Evolutionary conservation across 2,329 filamentous ascomycete genomes (phyloP), one percentile per base, ranked within the genome.

Genomic region (Colletotrichum sp.): DNA sequence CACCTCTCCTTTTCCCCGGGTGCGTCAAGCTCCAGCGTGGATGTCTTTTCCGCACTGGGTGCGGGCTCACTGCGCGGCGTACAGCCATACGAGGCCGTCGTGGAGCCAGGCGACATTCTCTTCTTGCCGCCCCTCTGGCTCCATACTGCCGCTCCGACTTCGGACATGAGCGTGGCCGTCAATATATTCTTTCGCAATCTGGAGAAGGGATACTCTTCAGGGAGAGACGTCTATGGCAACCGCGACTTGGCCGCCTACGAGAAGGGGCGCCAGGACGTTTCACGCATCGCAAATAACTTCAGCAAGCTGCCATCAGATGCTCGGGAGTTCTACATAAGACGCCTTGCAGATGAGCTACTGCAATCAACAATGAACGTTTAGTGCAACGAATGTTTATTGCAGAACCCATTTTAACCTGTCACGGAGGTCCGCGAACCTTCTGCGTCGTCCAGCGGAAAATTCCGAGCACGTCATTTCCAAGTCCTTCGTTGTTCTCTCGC

Each of bases 191-290:
- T 98, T 86, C 92, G 92, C 59, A 93, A 93, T 77, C 87, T 97
- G 12, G 86, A 92, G 5, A 86, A 83, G 5, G 92, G 90, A 2
- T 97, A 97, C 82, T 92, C 95, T 1, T 83, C 89, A 1, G 95
- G 96, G 1, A 90, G 93, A 78, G 96, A 98, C 82, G 93, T 98
- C 0, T 98, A 98, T 81, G 96, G 95, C 2, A 98, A 98, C 81
- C 89, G 95, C 52, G 96, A 98, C 83, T 84, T 98, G 66, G 93
- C 94, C 52, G 94, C 93, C 2, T 98, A 98, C 82, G 95, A 98
- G 82, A 95, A 94, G 80, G 95, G 94, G 0, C 89, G 96, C 69
- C 89, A 91, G 78, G 94, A 96, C 80, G 85, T 98, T 7, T 88
- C 90, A 60, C 93, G 91, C 79, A 93, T 98, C 30, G 85, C 87